A percentile compares a stretch with the other conserved stretches of the same genome.
Evolutionary conservation across 768 basidiomycete genomes (phyloP).

Genomic region (Trichaptum fuscoviolaceum): DNA sequence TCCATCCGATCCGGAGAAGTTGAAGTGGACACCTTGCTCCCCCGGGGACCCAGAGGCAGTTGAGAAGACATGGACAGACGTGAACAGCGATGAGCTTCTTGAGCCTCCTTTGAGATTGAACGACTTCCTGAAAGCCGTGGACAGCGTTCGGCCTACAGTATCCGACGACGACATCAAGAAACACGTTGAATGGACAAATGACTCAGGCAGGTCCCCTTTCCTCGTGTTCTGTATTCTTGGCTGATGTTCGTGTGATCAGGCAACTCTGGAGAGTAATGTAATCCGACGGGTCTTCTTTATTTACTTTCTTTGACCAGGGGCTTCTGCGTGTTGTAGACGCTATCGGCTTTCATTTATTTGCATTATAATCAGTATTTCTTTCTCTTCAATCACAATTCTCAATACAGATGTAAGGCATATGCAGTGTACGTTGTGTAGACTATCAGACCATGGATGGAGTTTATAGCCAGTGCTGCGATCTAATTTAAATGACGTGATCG

Average conservation of each 20-base stretch:
- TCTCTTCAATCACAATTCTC: background rate
- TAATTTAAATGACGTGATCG: background rate
- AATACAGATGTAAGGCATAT: background rate
- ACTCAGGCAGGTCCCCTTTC: constrained; percentile 54
- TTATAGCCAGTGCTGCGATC: background rate
- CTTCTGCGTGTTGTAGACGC: background rate
- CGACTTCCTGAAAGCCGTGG: constrained; percentile 81
- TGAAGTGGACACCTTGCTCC: constrained; percentile 93
- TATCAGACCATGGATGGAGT: background rate
- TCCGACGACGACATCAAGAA: constrained; percentile 79
- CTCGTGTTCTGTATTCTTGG: background rate
- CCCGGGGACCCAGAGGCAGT: constrained; percentile 82
- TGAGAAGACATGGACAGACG: constrained; percentile 87
- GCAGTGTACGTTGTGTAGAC: background rate
- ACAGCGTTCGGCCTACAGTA: constrained; percentile 81
- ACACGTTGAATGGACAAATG: constrained; percentile 81
- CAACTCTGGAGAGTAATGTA: background rate
- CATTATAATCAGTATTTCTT: constrained; percentile 1
- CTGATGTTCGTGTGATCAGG: background rate
- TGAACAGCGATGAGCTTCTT: constrained; percentile 82
- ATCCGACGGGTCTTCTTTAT: background rate
- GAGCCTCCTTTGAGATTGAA: constrained; percentile 76
- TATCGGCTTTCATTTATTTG: constrained; percentile 1
- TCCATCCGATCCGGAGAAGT: constrained; percentile 19
- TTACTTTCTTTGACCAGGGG: background rate